phyloP scores from a whole-genome alignment of 108 stramenopile genomes.

The Craspedostauros australis region DNA sequence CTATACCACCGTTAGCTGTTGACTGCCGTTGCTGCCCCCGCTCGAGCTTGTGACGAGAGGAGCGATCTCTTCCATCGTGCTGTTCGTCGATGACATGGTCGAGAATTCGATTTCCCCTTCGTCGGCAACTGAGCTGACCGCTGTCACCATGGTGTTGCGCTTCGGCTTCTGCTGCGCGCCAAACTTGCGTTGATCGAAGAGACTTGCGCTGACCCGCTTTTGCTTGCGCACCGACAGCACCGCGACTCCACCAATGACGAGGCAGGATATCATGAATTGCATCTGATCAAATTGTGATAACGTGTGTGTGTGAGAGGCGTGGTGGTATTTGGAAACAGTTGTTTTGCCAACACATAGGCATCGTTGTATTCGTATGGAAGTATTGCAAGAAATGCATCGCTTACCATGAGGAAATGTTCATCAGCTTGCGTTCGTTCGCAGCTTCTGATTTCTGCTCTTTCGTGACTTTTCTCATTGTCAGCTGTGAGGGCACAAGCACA shows the following conservation, averaged over 20 bases:
- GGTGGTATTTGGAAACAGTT: not conserved
- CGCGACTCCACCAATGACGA: slow-evolving; percentile 15
- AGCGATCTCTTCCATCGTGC: too few species aligned
- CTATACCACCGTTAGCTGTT: too few species aligned
- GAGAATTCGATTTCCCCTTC: too few species aligned
- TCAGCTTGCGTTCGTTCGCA: slow-evolving; percentile 19
- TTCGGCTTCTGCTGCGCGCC: too few species aligned
- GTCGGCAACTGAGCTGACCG: too few species aligned
- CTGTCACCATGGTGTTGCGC: too few species aligned
- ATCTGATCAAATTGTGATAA: slow-evolving; percentile 3
- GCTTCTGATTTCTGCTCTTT: slow-evolving; percentile 10
- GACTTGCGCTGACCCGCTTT: slow-evolving; percentile 8
- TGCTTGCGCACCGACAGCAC: slow-evolving; percentile 11
- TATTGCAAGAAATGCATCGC: not conserved
- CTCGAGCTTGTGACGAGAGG: too few species aligned
- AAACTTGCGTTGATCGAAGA: slow-evolving; percentile 29
- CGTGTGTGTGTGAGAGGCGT: not conserved
- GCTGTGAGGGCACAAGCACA: too few species aligned
- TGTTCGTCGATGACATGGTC: too few species aligned
- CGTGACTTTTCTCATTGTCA: too few species aligned
- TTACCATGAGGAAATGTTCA: slow-evolving; percentile 18
- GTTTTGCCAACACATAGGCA: too few species aligned
- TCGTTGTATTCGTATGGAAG: not conserved
- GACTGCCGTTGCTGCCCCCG: too few species aligned
- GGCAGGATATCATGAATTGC: slow-evolving; percentile 15